These are phyloP conservation scores for Drechslera avenae DNA, from an alignment of 2,329 filamentous ascomycete genomes.

Conservation along the genomic window DNA sequence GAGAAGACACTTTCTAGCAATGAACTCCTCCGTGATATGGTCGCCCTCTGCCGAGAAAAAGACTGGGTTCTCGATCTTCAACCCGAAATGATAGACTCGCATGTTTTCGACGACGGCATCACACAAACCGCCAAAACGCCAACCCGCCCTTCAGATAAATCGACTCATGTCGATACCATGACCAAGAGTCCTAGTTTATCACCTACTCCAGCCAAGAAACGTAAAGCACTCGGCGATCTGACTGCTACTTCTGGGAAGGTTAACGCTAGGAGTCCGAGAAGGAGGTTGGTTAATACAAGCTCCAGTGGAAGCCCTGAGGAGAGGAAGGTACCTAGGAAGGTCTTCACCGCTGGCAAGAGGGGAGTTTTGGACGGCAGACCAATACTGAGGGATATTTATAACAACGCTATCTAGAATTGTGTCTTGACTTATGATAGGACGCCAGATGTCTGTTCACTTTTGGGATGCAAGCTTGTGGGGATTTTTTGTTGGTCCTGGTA, in stretches of 20 bases:
- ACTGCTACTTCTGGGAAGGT: conserved; percentile 10
- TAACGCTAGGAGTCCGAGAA: conserved; percentile 25
- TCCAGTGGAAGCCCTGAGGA: conserved; percentile 34
- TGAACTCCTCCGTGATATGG: conserved; percentile 77
- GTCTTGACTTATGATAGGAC: too few species aligned
- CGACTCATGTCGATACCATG: neutral
- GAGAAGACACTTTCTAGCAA: conserved; percentile 71
- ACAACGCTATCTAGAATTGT: conserved; percentile 53
- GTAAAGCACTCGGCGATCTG: conserved; percentile 35
- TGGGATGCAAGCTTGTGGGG: neutral
- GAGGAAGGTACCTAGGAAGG: conserved; percentile 61
- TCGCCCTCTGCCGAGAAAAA: conserved; percentile 75
- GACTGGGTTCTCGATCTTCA: conserved; percentile 82
- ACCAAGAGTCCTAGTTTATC: conserved; percentile 10
- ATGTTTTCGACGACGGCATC: conserved; percentile 66
- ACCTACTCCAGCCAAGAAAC: conserved; percentile 43
- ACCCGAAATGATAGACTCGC: conserved; percentile 65
- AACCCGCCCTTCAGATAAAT: conserved; percentile 1
- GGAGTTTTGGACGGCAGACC: conserved; percentile 68
- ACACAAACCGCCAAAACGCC: conserved; percentile 45
- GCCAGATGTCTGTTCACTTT: too few species aligned
- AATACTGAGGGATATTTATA: conserved; percentile 76
- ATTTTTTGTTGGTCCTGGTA: neutral
- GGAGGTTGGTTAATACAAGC: conserved; percentile 27
- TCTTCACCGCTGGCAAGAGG: conserved; percentile 61